Evolutionary conservation across 2,329 filamentous ascomycete genomes (phyloP), one percentile per base, ranked within the genome.

Genomic region (Colletotrichum euphorbiae): DNA sequence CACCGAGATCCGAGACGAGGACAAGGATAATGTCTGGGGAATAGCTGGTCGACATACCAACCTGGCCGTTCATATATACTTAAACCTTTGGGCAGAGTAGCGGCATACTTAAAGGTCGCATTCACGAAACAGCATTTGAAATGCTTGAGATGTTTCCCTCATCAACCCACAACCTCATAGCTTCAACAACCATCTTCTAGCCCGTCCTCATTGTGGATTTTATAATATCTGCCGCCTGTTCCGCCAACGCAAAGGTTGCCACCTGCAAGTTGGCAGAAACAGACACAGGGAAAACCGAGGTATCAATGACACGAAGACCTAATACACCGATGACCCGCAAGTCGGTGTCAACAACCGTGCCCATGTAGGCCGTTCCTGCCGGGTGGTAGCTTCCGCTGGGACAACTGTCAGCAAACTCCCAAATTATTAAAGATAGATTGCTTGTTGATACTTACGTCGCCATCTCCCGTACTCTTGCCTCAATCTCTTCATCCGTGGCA

Each of bases 211-310:
- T 17, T 0, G 24, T 38, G 15, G 54, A 45, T 2, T 8, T 17
- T 15, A 89, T 89, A 11, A 83, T 83, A 73, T 87, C 87, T 2
- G 86, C 85, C 1, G 87, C 87, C 76, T 89, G 89, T 76, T 89
- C 87, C 5, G 82, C 83, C 28, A 88, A 77, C 73, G 88, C 86
- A 71, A 87, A 88, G 0, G 83, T 83, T 0, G 86, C 81, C 1
- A 84, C 74, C 4, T 82, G 80, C 28, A 84, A 80, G 71, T 85
- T 88, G 2, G 81, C 81, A 3, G 85, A 85, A 4, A 74, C 45
- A 2, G 75, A 65, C 21, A 74, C 67, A 2, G 79, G 78, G 19
- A 81, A 75, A 7, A 81, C 74, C 9, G 76, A 80, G 6, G 79
- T 77, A 63, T 82, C 80, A 0, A 80, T 74, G 2, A 82, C 73